Evolutionary conservation across 2,329 filamentous ascomycete species (phyloP).

Genomic region (Fusarium algeriense): DNA sequence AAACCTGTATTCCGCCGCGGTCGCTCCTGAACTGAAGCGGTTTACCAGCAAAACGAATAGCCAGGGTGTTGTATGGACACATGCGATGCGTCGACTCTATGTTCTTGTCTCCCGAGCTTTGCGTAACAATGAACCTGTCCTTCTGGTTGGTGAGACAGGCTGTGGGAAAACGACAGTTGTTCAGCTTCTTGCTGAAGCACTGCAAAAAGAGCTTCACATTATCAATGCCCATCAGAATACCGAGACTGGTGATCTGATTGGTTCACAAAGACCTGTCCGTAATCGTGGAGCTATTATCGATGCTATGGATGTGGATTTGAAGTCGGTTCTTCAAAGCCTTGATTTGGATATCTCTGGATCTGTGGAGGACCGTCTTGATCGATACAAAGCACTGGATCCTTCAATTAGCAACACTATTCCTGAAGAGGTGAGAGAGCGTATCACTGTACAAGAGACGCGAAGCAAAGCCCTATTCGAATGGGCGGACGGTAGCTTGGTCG

Average conservation of each 20-base stretch:
- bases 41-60: conserved; percentile 61
- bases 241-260: conserved; percentile 96
- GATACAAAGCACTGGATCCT: conserved; percentile 64
- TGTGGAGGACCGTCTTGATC: conserved; percentile 67
- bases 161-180: conserved; percentile 98
- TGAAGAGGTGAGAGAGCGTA: conserved; percentile 59
- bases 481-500: conserved; percentile 92
- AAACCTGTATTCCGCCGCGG: conserved; percentile 75
- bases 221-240: conserved; percentile 99
- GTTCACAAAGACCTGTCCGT: conserved; percentile 90
- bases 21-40: conserved; percentile 67
- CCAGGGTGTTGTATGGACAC: conserved; percentile 89
- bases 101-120: conserved; percentile 89
- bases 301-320: conserved; percentile 72
- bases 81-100: conserved; percentile 91
- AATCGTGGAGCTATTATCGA: conserved; percentile 82
- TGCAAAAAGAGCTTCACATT: conserved; percentile 81
- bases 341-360: conserved; percentile 56
- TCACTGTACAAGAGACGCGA: conserved; percentile 66
- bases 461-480: conserved; percentile 94
- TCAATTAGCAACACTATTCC: conserved; percentile 65
- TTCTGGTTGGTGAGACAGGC: conserved; percentile 95
- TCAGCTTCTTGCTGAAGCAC: conserved; percentile 87
- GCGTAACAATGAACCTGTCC: conserved; percentile 89
- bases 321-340: conserved; percentile 57